Base-by-base conservation (phyloP, 2,329 filamentous ascomycete species). In the Fusarium caatingaense region DNA sequence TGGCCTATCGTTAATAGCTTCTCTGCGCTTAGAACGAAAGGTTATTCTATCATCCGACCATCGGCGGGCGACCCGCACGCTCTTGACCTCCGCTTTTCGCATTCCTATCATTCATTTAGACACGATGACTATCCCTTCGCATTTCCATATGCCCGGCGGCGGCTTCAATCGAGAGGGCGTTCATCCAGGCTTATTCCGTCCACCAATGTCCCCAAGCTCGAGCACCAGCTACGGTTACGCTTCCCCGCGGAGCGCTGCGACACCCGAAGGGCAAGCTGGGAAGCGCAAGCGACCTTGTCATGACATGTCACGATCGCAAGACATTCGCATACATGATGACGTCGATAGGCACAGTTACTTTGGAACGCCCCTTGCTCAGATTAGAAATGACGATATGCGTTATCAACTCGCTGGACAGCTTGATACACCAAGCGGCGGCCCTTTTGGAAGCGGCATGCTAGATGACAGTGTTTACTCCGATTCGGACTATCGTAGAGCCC, bases 391-490 rank as follows among this genome's bases (percentile, higher is more conserved):
- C 49, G 66, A 60, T 55, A 70, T 60, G 71, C 72, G 77, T 54
- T 89, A 88, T 66, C 82, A 83, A 4, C 78, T 88, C 12, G 86
- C 85, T 9, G 87, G 86, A 20, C 84, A 87, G 73, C 84, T 88
- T 51, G 82, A 85, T 50, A 86, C 84, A 1, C 84, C 85, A 0
- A 78, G 75, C n/a, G 77, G 77, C 40, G 76, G 72, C 7, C 66
- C 68, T 11, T 72, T 74, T 4, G 75, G 78, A 23, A 76, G 76
- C 50, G 78, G 78, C 16, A 72, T 77, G 25, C 77, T 88, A 59
- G 85, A 84, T 20, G 85, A 88, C 56, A 88, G 86, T 76, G 79
- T 85, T 63, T 87, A 87, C 72, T 88, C 86, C 16, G 87, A 89
- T 65, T 78, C 85, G 21, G 84, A 87, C 71, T 89, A 88, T 73